These are phyloP conservation scores for Botrytis porri DNA, from an alignment of 2,329 filamentous ascomycete species.

Conservation along the genomic window DNA sequence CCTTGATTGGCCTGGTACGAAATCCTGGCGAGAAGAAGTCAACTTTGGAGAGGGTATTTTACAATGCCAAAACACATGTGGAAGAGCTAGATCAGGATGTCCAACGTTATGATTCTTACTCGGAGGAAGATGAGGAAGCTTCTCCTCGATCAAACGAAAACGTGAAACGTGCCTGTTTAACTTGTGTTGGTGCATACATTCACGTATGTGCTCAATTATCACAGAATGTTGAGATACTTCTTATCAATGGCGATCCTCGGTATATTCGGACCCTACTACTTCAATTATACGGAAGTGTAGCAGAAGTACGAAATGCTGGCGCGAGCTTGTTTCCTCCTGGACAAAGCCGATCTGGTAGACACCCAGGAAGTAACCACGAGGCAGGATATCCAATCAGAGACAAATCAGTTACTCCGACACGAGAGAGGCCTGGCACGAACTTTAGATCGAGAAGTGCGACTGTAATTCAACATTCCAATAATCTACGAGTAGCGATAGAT, in stretches of 20 bases:
- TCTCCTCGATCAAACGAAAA: slow-evolving; percentile 58
- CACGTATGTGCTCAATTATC: slow-evolving; percentile 61
- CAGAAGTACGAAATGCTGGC: slow-evolving; percentile 53
- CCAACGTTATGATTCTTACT: slow-evolving; percentile 55
- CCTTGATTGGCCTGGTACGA: slow-evolving; percentile 59
- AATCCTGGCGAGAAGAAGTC: slow-evolving; percentile 60
- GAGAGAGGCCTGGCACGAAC: slow-evolving; percentile 45
- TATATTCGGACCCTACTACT: slow-evolving; percentile 64
- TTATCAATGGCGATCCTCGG: slow-evolving; percentile 63
- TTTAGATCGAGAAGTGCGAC: slow-evolving; percentile 37
- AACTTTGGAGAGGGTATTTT: slow-evolving; percentile 64
- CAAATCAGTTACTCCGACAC: slow-evolving; percentile 52
- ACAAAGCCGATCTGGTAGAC: slow-evolving; percentile 20
- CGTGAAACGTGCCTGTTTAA: slow-evolving; percentile 61
- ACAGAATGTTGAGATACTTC: slow-evolving; percentile 60
- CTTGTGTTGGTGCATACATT: slow-evolving; percentile 61
- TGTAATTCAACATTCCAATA: slow-evolving; percentile 35
- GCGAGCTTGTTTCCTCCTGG: slow-evolving; percentile 29
- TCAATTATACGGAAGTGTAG: slow-evolving; percentile 64
- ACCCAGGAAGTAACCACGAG: slow-evolving; percentile 42
- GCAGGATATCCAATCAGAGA: slow-evolving; percentile 52
- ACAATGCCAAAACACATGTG: slow-evolving; percentile 65
- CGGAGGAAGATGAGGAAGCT: slow-evolving; percentile 48
- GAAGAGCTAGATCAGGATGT: slow-evolving; percentile 64
- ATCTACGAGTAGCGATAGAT: slow-evolving; percentile 55